Evolutionary conservation across 805 yeast genomes (phyloP).

Genomic region (Schizosaccharomyces cryophilus): DNA sequence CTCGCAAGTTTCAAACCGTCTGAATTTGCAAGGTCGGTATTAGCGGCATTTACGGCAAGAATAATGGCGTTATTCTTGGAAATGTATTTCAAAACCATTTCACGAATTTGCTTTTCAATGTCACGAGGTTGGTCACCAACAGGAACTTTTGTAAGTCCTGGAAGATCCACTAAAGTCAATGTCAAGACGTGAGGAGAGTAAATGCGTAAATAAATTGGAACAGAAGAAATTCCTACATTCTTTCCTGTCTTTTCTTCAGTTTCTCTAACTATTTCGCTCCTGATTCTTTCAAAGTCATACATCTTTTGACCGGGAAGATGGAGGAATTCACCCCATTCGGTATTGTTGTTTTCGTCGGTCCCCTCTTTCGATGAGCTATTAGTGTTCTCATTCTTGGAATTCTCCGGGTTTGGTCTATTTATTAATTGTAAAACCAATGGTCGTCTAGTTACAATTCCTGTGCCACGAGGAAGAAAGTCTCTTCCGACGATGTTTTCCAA

Average conservation of each 20-base stretch:
- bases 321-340: constrained; percentile 94
- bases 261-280: constrained; percentile 75
- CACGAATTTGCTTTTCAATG: constrained; percentile 81
- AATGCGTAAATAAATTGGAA: constrained; percentile 79
- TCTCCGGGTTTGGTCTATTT: constrained; percentile 29
- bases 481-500: constrained; percentile 78
- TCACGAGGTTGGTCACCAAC: constrained; percentile 98
- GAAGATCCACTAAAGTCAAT: constrained; percentile 82
- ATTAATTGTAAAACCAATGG: constrained; percentile 60
- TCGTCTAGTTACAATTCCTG: constrained; percentile 79
- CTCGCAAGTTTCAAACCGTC: constrained; percentile 91
- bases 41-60: constrained; percentile 84
- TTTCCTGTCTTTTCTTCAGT: constrained; percentile 58
- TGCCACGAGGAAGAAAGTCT: constrained; percentile 63
- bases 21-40: constrained; percentile 88
- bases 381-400: constrained; percentile 5
- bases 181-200: constrained; percentile 86
- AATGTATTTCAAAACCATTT: constrained; percentile 76
- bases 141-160: constrained; percentile 94
- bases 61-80: constrained; percentile 89
- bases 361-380: constrained; percentile 10
- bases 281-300: constrained; percentile 67
- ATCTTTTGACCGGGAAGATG: constrained; percentile 76
- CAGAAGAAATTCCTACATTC: constrained; percentile 65
- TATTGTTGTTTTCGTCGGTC: constrained; percentile 14